phyloP scores from a whole-genome alignment of 2,329 filamentous ascomycete genomes.

The Trichoderma afroharzianum region DNA sequence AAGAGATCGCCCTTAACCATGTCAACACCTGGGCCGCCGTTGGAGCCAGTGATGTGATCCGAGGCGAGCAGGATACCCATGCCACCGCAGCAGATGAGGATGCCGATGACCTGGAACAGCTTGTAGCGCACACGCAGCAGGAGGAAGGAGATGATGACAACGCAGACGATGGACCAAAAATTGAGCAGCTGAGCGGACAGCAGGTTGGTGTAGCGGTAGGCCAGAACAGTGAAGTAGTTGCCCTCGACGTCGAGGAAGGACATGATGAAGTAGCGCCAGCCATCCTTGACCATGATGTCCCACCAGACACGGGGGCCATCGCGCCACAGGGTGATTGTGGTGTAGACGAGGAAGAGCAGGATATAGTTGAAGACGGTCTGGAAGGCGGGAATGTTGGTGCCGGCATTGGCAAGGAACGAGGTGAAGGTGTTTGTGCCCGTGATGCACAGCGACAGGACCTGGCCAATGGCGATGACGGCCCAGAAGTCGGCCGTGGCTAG shows the following conservation, averaged over 20 bases:
- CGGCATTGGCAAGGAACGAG: slow-evolving; percentile 60
- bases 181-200: slow-evolving; percentile 93
- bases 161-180: slow-evolving; percentile 96
- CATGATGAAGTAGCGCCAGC: slow-evolving; percentile 93
- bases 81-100: slow-evolving; percentile 85
- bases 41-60: slow-evolving; percentile 77
- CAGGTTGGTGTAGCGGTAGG: slow-evolving; percentile 89
- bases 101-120: slow-evolving; percentile 77
- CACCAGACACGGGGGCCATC: slow-evolving; percentile 73
- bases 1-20: slow-evolving; percentile 91
- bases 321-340: slow-evolving; percentile 70
- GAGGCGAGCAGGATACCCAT: slow-evolving; percentile 82
- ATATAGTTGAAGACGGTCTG: slow-evolving; percentile 96
- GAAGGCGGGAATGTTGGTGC: slow-evolving; percentile 86
- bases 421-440: slow-evolving; percentile 91
- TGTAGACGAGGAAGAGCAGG: slow-evolving; percentile 77
- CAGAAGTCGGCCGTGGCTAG: slow-evolving; percentile 84
- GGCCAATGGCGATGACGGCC: slow-evolving; percentile 74
- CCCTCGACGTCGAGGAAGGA: slow-evolving; percentile 92
- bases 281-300: slow-evolving; percentile 61
- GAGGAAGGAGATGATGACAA: slow-evolving; percentile 78
- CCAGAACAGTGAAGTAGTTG: slow-evolving; percentile 96
- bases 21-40: slow-evolving; percentile 64
- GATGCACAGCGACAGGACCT: slow-evolving; percentile 83
- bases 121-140: slow-evolving; percentile 88